Conservation (phyloP, 2,329 filamentous ascomycete genomes). For the Epichloe gansuensis region DNA sequence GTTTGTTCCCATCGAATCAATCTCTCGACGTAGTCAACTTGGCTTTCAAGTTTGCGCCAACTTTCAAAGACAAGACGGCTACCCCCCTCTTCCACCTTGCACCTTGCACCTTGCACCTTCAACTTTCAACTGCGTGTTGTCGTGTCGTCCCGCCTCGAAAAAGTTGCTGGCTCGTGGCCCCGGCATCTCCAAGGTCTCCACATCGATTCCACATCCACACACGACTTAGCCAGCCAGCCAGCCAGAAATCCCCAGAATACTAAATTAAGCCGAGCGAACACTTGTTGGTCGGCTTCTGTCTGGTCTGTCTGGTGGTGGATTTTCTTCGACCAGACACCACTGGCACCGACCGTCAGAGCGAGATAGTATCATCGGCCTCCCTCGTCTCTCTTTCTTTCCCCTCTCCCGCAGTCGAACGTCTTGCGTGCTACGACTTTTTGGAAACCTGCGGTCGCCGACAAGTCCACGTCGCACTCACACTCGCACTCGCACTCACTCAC, state of each 20-base stretch:
- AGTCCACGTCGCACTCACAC: neutral
- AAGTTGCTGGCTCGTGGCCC: neutral
- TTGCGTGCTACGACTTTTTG: neutral
- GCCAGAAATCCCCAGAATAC: neutral
- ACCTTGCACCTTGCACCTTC: neutral
- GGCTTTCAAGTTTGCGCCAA: neutral
- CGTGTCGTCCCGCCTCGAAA: neutral
- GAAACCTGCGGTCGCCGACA: neutral
- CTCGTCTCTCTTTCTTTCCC: neutral
- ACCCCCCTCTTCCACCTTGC: neutral
- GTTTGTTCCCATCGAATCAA: neutral
- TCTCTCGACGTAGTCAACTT: neutral
- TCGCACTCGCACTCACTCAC: conserved; percentile 9
- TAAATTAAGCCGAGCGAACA: neutral
- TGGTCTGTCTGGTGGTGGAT: neutral
- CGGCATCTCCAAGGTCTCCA: conserved; percentile 3
- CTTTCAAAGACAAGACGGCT: neutral
- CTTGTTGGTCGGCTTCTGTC: no score
- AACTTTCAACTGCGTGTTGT: neutral
- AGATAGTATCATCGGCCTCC: neutral
- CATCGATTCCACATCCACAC: neutral
- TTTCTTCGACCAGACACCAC: neutral
- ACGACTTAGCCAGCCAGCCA: neutral
- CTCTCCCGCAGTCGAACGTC: neutral
- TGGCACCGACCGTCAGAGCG: neutral